Percentiles rank a stretch among this genome's conserved stretches.
Evolutionary conservation across 345 rosid genomes (phyloP).

Genomic region (Aquilaria malaccensis): DNA sequence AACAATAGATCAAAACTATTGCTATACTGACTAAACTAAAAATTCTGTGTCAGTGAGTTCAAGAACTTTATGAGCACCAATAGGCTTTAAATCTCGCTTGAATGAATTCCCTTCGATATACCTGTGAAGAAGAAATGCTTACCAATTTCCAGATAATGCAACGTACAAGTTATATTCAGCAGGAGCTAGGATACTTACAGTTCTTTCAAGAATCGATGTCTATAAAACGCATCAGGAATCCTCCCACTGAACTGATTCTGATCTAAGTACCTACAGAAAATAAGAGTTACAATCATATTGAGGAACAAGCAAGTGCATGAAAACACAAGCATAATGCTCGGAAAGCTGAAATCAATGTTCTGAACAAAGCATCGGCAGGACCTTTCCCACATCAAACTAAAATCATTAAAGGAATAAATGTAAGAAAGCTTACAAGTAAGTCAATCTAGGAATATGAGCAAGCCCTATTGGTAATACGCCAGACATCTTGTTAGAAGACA

Average conservation of each 20-base stretch:
- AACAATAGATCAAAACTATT: too few species aligned
- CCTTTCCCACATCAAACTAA: neutral
- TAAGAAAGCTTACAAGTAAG: conserved; percentile 49
- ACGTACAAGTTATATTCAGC: neutral
- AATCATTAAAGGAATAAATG: neutral
- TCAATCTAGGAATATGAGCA: conserved; percentile 50
- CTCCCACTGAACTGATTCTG: conserved; percentile 69
- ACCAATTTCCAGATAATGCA: neutral
- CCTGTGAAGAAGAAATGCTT: conserved; percentile 30
- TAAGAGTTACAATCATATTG: neutral
- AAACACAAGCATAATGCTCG: neutral
- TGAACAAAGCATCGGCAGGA: neutral
- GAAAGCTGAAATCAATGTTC: neutral
- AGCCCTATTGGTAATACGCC: conserved; percentile 57
- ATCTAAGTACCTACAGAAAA: conserved; percentile 55
- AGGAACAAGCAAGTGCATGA: neutral
- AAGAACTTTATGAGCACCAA: conserved; percentile 59
- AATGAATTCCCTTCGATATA: conserved; percentile 75
- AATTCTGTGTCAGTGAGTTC: conserved; percentile 56
- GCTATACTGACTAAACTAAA: neutral
- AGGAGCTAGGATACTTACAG: conserved; percentile 37
- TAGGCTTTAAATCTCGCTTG: conserved; percentile 50
- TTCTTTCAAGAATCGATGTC: conserved; percentile 61
- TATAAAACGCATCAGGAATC: conserved; percentile 63
- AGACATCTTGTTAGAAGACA: conserved; percentile 62